Evolutionary conservation across 768 basidiomycete species (phyloP).

Genomic region (Gymnopilus dilepis): DNA sequence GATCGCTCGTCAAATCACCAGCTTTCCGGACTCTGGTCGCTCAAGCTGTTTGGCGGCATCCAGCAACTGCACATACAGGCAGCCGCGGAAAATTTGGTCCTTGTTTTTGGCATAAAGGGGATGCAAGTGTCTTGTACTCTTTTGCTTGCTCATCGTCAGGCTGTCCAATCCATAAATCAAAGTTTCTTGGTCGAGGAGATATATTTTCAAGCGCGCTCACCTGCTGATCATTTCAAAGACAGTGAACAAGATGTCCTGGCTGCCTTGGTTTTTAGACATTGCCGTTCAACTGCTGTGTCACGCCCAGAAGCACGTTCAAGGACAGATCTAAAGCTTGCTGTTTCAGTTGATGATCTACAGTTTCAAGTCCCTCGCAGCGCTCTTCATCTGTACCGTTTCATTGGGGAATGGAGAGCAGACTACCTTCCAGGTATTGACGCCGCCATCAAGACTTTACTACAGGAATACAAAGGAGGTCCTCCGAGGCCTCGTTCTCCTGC

Average conservation of each 20-base stretch:
- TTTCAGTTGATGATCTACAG: conserved; percentile 50
- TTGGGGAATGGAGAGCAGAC: conserved; percentile 83
- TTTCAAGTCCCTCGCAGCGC: conserved; percentile 81
- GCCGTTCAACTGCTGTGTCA: conserved; percentile 50
- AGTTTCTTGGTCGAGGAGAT: conserved; percentile 55
- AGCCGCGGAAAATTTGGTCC: conserved; percentile 70
- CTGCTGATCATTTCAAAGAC: conserved; percentile 41
- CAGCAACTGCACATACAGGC: conserved; percentile 59
- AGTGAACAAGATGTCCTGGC: conserved; percentile 64
- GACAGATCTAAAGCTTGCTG: conserved; percentile 46
- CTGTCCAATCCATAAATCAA: conserved; percentile 50
- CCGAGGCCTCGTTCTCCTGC: conserved; percentile 39
- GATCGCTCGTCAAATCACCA: conserved; percentile 18
- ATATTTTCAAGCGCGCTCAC: conserved; percentile 64
- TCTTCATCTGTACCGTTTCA: conserved; percentile 75
- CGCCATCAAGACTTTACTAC: conserved; percentile 65
- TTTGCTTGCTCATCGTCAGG: conserved; percentile 31
- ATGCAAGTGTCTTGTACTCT: conserved; percentile 45
- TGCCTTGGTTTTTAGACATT: conserved; percentile 53
- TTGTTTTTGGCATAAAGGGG: conserved; percentile 58
- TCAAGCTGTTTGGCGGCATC: conserved; percentile 48
- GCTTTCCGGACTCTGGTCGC: conserved; percentile 25
- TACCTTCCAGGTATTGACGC: conserved; percentile 78
- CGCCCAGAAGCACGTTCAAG: conserved; percentile 50
- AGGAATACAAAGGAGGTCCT: conserved; percentile 59